A percentile compares a stretch with the other conserved stretches of the same genome.
These are phyloP conservation scores for Colletotrichum truncatum DNA, from an alignment of 2,329 filamentous ascomycete genomes.

Conservation along the genomic window DNA sequence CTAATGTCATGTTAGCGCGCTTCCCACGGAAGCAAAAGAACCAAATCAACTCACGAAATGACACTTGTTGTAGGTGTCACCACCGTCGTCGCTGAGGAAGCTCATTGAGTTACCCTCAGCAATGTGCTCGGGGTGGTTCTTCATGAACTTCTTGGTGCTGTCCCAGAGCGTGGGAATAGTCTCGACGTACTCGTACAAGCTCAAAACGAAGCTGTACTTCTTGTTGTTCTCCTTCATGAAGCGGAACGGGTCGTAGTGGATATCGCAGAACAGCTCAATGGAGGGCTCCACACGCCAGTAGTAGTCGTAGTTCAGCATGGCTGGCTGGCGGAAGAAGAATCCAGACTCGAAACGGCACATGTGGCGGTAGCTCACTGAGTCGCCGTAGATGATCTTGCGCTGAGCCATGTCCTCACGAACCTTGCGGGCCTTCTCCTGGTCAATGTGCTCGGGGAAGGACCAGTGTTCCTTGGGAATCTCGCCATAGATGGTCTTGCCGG, in stretches of 20 bases:
- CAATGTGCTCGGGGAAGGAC: conserved; percentile 96
- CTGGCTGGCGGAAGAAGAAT: conserved; percentile 96
- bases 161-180: conserved; percentile 98
- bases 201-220: conserved; percentile 97
- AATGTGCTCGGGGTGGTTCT: conserved; percentile 89
- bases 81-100: conserved; percentile 91
- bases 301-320: conserved; percentile 98
- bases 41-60: conserved; percentile 81
- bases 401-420: conserved; percentile 94
- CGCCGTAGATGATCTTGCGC: conserved; percentile 97
- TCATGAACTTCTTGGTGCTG: conserved; percentile 93
- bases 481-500: conserved; percentile 91
- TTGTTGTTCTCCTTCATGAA: conserved; percentile 96
- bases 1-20: conserved; percentile 53
- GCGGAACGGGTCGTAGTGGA: conserved; percentile 95
- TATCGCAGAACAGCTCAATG: conserved; percentile 94
- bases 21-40: background rate
- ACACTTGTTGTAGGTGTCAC: conserved; percentile 94
- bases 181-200: conserved; percentile 94
- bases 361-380: conserved; percentile 96
- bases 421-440: conserved; percentile 90
- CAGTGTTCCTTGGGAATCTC: conserved; percentile 91
- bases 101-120: conserved; percentile 84
- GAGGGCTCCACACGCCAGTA: conserved; percentile 99
- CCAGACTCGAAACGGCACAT: conserved; percentile 99